phyloP scores from a whole-genome alignment of 2,329 filamentous ascomycete genomes.

The Aspergillus sp. region DNA sequence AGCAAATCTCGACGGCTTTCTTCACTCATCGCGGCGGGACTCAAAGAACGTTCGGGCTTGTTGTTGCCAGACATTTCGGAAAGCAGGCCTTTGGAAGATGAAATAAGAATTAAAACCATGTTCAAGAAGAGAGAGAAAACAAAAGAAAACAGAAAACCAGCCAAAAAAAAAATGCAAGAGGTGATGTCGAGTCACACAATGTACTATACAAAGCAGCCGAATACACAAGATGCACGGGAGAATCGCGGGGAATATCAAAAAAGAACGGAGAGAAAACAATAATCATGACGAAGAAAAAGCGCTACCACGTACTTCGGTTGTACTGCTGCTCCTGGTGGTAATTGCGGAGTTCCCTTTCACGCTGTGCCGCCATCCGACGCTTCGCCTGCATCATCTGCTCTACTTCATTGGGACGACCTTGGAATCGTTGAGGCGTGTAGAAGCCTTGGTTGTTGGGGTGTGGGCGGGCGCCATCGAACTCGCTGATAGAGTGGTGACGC shows the following conservation, averaged over 20 bases:
- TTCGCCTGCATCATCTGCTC: slow-evolving; percentile 99
- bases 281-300: slow-evolving; percentile 20
- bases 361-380: slow-evolving; percentile 97
- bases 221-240: slow-evolving; percentile 35
- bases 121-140: slow-evolving; percentile 19
- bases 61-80: slow-evolving; percentile 62
- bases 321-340: slow-evolving; percentile 99
- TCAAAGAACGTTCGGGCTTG: slow-evolving; percentile 82
- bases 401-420: slow-evolving; percentile 79
- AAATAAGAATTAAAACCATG: slow-evolving; percentile 35
- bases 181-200: slow-evolving; percentile 17
- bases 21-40: slow-evolving; percentile 81
- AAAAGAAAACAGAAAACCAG: slow-evolving; percentile 4
- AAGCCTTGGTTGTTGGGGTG: slow-evolving; percentile 85
- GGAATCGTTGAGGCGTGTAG: slow-evolving; percentile 89
- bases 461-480: slow-evolving; percentile 70
- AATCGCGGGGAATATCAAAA: slow-evolving; percentile 30
- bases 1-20: slow-evolving; percentile 94
- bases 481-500: slow-evolving; percentile 77
- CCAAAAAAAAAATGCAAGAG: slow-evolving; percentile 5
- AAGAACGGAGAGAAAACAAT: slow-evolving; percentile 24
- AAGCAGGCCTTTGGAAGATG: slow-evolving; percentile 50
- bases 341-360: slow-evolving; percentile 97
- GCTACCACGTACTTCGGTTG: slow-evolving; percentile 75
- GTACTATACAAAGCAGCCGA: slow-evolving; percentile 38